Evolutionary conservation across 805 yeast species (phyloP).

Genomic region (Candida montana): DNA sequence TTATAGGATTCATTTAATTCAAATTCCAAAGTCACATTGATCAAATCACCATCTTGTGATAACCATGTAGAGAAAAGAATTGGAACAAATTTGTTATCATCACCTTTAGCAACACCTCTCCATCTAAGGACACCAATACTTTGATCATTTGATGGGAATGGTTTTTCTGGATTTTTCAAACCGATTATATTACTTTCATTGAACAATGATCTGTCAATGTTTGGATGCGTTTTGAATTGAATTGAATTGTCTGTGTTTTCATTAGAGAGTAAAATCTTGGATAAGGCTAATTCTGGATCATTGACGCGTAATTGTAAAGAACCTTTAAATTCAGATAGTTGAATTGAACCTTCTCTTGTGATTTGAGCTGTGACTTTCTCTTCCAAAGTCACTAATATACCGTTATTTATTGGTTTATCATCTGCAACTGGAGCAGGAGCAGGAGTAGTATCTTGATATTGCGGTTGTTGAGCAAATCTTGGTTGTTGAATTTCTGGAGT

Average conservation of each 20-base stretch:
- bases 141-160: constrained; percentile 90
- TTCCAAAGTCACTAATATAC: constrained; percentile 69
- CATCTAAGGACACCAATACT: constrained; percentile 89
- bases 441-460: constrained; percentile 12
- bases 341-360: constrained; percentile 74
- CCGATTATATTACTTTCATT: constrained; percentile 52
- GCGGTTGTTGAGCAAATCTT: constrained; percentile 9
- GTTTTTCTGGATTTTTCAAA: constrained; percentile 68
- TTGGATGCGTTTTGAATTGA: constrained; percentile 93
- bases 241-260: constrained; percentile 43
- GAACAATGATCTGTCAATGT: constrained; percentile 78
- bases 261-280: constrained; percentile 55
- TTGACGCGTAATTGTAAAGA: constrained; percentile 84
- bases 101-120: constrained; percentile 67
- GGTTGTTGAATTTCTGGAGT: constrained; percentile 25
- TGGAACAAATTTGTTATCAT: constrained; percentile 53
- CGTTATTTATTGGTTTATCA: constrained; percentile 49
- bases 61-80: constrained; percentile 83
- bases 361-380: constrained; percentile 77
- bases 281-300: constrained; percentile 62
- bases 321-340: constrained; percentile 78
- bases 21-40: constrained; percentile 83
- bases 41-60: constrained; percentile 51
- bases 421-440: constrained; percentile 16
- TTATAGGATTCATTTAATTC: constrained; percentile 53